Base-by-base conservation (phyloP, 495 filamentous ascomycete genomes). In the Penicillium crystallinum region DNA sequence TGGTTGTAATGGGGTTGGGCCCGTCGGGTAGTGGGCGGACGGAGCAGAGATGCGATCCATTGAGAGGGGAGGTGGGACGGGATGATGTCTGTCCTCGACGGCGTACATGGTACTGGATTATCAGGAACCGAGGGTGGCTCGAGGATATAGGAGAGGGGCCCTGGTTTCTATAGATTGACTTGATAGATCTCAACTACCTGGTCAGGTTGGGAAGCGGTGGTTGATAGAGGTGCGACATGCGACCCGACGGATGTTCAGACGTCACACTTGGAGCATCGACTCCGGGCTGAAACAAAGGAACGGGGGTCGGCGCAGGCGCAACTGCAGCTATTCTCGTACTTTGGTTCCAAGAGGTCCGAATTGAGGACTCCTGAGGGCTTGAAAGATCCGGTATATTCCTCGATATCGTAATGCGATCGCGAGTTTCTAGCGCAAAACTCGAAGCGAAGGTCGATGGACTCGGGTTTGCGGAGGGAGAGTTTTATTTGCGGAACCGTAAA, bases 11-110 rank as follows among this genome's bases (percentile, higher is more conserved):
- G 65, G 58, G 21, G 50, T 63, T 14, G 65, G 60, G 17, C 68
- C 68, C 11, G 72, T 62, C 29, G 69, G 68, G 61, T 74, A 77
- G n/a, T 65, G 66, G 33, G 68, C 65, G 17, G 69, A 64, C 22
- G 70, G 68, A 19, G 64, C 68, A 53, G 69, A 64, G 53, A 76
- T 75, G 61, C 73, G 72, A 64, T 77, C 74, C 71, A 77, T 75
- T 55, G 69, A 70, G 50, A 77, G 70, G 9, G 73, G 71, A 19
- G 73, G 71, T 19, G 70, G 70, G 27, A 61, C 61, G 43, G 63
- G 67, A 63, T 74, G 71, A 37, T 70, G 55, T 61, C 73, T 68
- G 52, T 76, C 71, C 50, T 74, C 73, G 46, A 73, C 50, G 49
- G 70, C 64, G 62, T 75, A 76, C 73, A 76, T 76, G 60, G 61